phyloP scores from a whole-genome alignment of 768 basidiomycete genomes.

The Cubamyces lactineus region DNA sequence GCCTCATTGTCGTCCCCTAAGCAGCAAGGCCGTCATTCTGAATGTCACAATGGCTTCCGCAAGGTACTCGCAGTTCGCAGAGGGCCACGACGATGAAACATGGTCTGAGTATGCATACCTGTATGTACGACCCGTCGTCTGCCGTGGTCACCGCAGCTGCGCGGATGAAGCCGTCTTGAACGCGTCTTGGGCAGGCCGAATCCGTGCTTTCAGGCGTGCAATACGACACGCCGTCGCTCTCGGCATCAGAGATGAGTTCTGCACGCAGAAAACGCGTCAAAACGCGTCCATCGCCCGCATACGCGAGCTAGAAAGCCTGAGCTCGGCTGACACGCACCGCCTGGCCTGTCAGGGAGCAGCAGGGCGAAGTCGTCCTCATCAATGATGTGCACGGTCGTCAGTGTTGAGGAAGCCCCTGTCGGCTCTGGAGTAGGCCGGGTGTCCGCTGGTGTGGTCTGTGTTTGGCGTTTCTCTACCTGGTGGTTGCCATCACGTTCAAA shows the following conservation, averaged over 20 bases:
- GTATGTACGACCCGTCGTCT: conserved; percentile 43
- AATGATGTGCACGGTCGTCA: conserved; percentile 42
- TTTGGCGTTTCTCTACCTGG: conserved; percentile 13
- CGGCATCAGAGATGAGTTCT: conserved; percentile 46
- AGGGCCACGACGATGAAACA: neutral
- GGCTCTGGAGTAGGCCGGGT: conserved; percentile 44
- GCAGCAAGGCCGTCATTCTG: no score
- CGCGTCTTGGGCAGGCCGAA: conserved; percentile 32
- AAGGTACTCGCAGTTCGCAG: neutral
- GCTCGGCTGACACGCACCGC: conserved; percentile 32
- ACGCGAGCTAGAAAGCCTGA: neutral
- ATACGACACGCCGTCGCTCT: conserved; percentile 41
- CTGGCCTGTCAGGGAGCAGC: conserved; percentile 36
- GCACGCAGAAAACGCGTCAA: conserved; percentile 4
- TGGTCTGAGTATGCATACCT: conserved; percentile 33
- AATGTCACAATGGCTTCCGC: no score
- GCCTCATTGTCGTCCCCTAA: no score
- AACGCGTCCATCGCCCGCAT: conserved; percentile 1
- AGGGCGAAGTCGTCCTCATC: conserved; percentile 38
- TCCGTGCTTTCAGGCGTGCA: conserved; percentile 37
- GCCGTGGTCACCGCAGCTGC: conserved; percentile 40
- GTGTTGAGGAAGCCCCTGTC: conserved; percentile 37
- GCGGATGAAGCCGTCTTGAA: conserved; percentile 43
- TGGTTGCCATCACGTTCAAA: neutral
- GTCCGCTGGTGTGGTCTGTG: conserved; percentile 21